Conservation (phyloP, 1,139 yeast species). For the Pichia sp. region DNA sequence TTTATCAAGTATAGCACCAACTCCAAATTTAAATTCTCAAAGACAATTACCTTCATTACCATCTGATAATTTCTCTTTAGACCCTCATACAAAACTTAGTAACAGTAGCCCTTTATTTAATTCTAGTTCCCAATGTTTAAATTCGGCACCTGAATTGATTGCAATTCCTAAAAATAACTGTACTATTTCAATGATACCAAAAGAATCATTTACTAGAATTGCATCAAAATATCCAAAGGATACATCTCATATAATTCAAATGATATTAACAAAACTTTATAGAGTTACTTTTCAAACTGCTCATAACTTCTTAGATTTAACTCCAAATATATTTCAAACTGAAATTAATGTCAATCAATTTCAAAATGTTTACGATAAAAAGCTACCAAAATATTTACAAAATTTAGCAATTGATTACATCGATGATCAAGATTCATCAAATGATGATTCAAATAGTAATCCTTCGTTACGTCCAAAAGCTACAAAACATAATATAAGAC, state of each 20-base stretch:
- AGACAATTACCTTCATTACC: slow-evolving; percentile 10
- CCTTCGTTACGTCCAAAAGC: neutral
- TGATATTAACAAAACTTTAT: slow-evolving; percentile 79
- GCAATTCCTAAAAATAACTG: slow-evolving; percentile 62
- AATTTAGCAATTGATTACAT: slow-evolving; percentile 14
- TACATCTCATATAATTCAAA: slow-evolving; percentile 89
- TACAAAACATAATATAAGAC: neutral
- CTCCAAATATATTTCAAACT: slow-evolving; percentile 73
- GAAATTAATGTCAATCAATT: slow-evolving; percentile 60
- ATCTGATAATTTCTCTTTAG: slow-evolving; percentile 13
- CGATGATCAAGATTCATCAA: slow-evolving; percentile 3
- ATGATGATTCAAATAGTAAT: neutral
- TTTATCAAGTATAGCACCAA: slow-evolving; percentile 13
- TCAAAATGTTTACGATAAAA: slow-evolving; percentile 37
- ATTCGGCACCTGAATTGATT: slow-evolving; percentile 39
- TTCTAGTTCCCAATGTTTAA: neutral
- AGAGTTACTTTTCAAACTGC: slow-evolving; percentile 90
- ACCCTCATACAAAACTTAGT: slow-evolving; percentile 2
- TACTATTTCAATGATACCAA: slow-evolving; percentile 89
- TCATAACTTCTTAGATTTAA: slow-evolving; percentile 77
- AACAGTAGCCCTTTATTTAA: neutral
- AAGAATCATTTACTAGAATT: slow-evolving; percentile 69
- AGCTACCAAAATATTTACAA: slow-evolving; percentile 57
- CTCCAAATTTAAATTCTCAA: slow-evolving; percentile 6
- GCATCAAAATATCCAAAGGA: slow-evolving; percentile 79